Base-by-base conservation (phyloP, 805 yeast species). In the Yarrowia alimentaria region DNA sequence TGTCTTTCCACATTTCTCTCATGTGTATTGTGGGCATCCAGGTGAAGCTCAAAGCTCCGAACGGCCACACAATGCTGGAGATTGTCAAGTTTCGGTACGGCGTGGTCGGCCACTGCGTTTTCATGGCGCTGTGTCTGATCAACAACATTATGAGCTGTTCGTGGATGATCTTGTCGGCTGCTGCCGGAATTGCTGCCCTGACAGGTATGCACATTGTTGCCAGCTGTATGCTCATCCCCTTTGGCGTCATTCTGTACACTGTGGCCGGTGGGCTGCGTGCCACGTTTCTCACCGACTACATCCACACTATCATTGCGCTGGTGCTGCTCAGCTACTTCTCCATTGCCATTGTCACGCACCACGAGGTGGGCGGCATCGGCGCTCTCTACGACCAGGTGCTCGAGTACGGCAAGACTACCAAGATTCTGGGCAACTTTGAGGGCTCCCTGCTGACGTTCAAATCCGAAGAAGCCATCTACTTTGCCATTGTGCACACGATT, bases 61-160 rank as follows among this genome's bases (percentile, higher is more conserved):
- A 78, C 52, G 87, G 88, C 3, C 95, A 85, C 67, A 84, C 94
- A 3, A 85, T 81, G 62, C 70, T 84, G 60, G 95, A 85, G 67
- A 80, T 85, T 54, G 73, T 85, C 57, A 78, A 75, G 58, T 78
- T 78, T 1, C 73, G 95, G 57, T 85, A 83, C 60, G 94, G 94
- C 24, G 40, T 47, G 14, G 58, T 65, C 14, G 80, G 85, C 4
- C 94, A 85, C 63, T 22, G 48, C 10, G 53, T 48, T 6, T 59
- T 54, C 28, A 38, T 51, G 33, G 30, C 35, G 3, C 51, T 48
- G 19, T 37, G 52, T 51, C 45, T 56, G 26, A 43, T 52, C 25
- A 54, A 52, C 30, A 58, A 57, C 28, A 58, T 57, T 16, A 56
- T 56, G 43, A 65, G 68, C 31, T 63, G 72, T 4, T 63, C 72